Base-by-base conservation (phyloP, 1,139 yeast species). In the Suhomyces wounanorum region DNA sequence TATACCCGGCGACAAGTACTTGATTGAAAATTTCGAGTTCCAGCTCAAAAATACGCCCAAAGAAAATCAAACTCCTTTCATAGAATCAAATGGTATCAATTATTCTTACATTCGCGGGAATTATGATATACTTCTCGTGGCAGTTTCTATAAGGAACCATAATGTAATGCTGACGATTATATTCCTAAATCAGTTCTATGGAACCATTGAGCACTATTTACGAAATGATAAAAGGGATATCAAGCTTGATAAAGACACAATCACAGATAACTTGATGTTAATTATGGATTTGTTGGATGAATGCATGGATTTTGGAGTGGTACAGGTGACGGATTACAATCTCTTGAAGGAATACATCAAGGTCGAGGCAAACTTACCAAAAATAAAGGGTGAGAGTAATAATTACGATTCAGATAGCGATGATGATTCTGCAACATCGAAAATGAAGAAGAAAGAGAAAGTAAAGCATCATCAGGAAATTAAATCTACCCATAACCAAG, bases 311-410 rank as follows among this genome's bases (percentile, higher is more conserved):
- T 68, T 70, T 50, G 81, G 81, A 8, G 59, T 76, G 5, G 60
- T 73, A 13, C 81, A 77, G 54, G 64, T 70, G 49, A 74, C 81
- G 0, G 81, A 77, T 56, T 75, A 69, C 57, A 76, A 73, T 52
- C 69, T 77, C 31, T 61, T 77, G 38, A 74, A 73, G 52, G 81
- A 77, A 52, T 77, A 72, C 57, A 76, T 77, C 49, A 77, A 76
- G 56, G 68, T 74, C 44, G 71, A 68, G 49, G 70, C 72, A 8
- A 73, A 72, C 55, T 53, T 65, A 10, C 74, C 77, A 0, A 60
- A 59, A 41, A 35, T 59, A 7, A 55, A 48, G 2, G 16, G 44
- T 8, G 51, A 45, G 9, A 43, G 40, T 14, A 46, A 55, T 7
- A 58, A 54, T 9, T 55, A 58, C 13, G 51, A 52, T 14, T 40